A percentile compares a stretch with the other conserved stretches of the same genome.
Evolutionary conservation across 2,329 filamentous ascomycete genomes (phyloP).

Genomic region (Ilyonectria robusta): DNA sequence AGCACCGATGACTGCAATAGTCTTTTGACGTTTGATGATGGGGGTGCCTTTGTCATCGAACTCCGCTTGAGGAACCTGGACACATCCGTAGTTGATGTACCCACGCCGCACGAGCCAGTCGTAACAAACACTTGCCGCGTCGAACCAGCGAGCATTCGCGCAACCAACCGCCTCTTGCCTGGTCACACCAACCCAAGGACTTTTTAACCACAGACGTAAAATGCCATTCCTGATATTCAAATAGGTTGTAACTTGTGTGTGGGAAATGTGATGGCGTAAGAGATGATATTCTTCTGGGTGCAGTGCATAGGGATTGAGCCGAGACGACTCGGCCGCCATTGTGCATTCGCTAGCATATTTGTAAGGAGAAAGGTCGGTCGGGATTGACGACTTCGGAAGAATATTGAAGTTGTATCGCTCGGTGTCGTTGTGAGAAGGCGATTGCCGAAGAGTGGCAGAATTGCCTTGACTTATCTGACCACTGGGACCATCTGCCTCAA

Average conservation of each 20-base stretch:
- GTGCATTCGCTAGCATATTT: constrained; percentile 95
- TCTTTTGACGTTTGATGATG: constrained; percentile 70
- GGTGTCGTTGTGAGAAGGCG: constrained; percentile 48
- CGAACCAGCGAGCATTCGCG: constrained; percentile 90
- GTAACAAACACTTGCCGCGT: constrained; percentile 88
- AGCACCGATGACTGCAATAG: constrained; percentile 89
- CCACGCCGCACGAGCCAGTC: constrained; percentile 93
- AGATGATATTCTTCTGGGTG: constrained; percentile 88
- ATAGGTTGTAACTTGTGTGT: constrained; percentile 93
- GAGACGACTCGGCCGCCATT: constrained; percentile 87
- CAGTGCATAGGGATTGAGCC: constrained; percentile 89
- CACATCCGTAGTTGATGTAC: constrained; percentile 97
- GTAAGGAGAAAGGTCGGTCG: constrained; percentile 76
- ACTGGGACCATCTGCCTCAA: constrained; percentile 57
- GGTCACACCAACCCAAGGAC: constrained; percentile 86
- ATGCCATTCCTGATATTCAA: constrained; percentile 97
- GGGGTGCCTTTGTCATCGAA: constrained; percentile 55
- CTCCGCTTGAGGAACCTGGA: constrained; percentile 71
- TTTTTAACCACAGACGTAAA: constrained; percentile 88
- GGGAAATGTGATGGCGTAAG: constrained; percentile 85
- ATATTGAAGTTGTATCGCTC: constrained; percentile 68
- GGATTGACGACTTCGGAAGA: constrained; percentile 86
- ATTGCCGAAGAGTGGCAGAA: constrained; percentile 36
- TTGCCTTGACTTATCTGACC: constrained; percentile 42
- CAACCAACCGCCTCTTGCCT: constrained; percentile 91